Base-by-base conservation (phyloP, 2,329 filamentous ascomycete genomes). In the Sarocladiaceae sp. region DNA sequence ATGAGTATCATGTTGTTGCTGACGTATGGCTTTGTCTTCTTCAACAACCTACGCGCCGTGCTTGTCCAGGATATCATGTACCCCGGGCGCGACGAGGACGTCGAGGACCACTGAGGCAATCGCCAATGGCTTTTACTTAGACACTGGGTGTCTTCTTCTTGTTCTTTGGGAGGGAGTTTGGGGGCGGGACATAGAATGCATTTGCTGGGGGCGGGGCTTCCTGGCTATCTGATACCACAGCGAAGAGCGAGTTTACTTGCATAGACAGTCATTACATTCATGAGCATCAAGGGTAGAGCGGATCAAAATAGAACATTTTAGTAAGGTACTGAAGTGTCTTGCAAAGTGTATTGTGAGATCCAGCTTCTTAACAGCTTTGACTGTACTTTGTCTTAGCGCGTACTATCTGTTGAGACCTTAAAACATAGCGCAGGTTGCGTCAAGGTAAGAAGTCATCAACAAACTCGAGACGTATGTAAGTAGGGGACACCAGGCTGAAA, bases 1-100 rank as follows among this genome's bases (percentile, higher is more conserved):
- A 72, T 80, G 66, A 74, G 70, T 2, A 58, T 74, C 15, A 44
- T 66, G 34, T 39, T 39, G 34, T 39, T 39, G 19, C 34, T 39
- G 34, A 39, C 34, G 19, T 39, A 39, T 39, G 34, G 19, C 4
- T 39, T 75, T 6, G 53, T 74, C 13, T 64, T 62, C 44, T 60
- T 60, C 47, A 65, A 70, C n/a, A 54, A 62, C 23, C 51, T 74
- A 13, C 59, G 67, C 26, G 74, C 74, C 0, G 65, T 77, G 18
- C 48, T 73, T 13, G 55, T 61, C n/a, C 69, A 73, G 51, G 73
- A 78, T 29, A 76, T 78, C 45, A 72, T 77, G 68, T 73, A 75
- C 47, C 72, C 73, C 1, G 73, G 72, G 15, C 62, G 70, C 33
- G 74, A 78, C 44, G 74, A 77, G 55, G 74, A 77, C 49, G 66